Evolutionary conservation across 2,329 filamentous ascomycete genomes (phyloP), one percentile per base, ranked within the genome.

Genomic region (Neofusicoccum ribis): DNA sequence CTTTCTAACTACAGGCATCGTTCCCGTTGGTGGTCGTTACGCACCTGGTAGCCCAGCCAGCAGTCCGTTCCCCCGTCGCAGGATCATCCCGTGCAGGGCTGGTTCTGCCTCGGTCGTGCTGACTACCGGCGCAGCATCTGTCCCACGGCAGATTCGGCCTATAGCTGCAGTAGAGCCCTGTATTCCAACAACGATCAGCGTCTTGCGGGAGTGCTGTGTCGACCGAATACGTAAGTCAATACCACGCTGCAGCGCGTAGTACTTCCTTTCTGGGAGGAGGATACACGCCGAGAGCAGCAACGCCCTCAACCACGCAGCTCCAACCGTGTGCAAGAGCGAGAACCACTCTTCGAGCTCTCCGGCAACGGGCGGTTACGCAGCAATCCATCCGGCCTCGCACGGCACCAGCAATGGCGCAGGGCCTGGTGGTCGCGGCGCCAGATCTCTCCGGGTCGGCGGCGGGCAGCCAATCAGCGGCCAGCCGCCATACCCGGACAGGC

Each of bases 401-500:
- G 12, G 31, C 52, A 43, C 27, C 15, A 15, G n/a, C 43, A 37
- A 34, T 9, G 43, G 8, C 23, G 23, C n/a, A 15, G 37, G 51
- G 15, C 31, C 3, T 37, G 27, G 27, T 31, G 27, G 27, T 5
- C 27, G 27, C 27, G 27, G 37, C 9, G 14, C n/a, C 20, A 43
- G 20, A 34, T 23, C 14, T 11, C 23, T 47, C 15, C n/a, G n/a
- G 23, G 56, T 37, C 23, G 56, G 27, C 11, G 43, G 27, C 39
- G 44, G 44, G 56, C 56, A 60, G n/a, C 56, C 56, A 60, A 60
- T 60, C 31, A 37, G 5, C 27, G 43, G 41, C 27, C 27, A 41
- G 41, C 15, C 7, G 27, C 41, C n/a, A 49, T 64, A 31, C 61
- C 11, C n/a, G 7, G 8, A 23, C 11, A 0, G 46, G 63, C 43